phyloP scores from a whole-genome alignment of 192 early-diverging fungal genomes.

The Paraglomus brasilianum region DNA sequence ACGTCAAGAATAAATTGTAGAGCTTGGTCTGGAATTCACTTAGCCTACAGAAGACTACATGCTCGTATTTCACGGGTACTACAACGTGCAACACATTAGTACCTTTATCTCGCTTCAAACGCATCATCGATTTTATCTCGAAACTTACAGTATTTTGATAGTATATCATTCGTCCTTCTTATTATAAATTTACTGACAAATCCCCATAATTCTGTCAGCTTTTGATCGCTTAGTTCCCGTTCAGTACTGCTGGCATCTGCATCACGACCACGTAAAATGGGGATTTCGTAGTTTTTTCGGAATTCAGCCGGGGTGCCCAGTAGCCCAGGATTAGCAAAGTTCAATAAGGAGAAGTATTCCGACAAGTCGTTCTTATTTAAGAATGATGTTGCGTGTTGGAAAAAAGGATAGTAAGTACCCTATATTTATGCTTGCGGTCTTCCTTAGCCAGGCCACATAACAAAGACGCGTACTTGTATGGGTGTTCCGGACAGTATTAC shows the following conservation, averaged over 20 bases:
- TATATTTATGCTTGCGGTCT: too few species aligned
- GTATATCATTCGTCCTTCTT: conserved; percentile 91
- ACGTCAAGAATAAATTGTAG: conserved; percentile 77
- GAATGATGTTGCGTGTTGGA: not conserved
- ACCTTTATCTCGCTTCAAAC: not conserved
- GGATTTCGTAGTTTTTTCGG: conserved; percentile 88
- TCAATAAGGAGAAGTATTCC: conserved; percentile 94
- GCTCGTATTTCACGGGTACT: conserved; percentile 97
- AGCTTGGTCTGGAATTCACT: conserved; percentile 73
- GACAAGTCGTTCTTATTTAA: conserved; percentile 66
- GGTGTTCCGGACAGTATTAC: conserved; percentile 98
- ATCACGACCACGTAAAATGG: conserved; percentile 92
- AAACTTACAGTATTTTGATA: conserved; percentile 91
- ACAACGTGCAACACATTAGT: not conserved
- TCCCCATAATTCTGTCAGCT: conserved; percentile 77
- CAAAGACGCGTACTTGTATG: conserved; percentile 55
- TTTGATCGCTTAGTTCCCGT: conserved; percentile 74
- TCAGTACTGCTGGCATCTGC: conserved; percentile 83
- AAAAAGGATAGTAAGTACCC: too few species aligned
- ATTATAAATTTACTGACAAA: conserved; percentile 97
- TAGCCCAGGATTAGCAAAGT: conserved; percentile 92
- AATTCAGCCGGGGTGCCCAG: conserved; percentile 89
- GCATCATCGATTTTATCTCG: not conserved
- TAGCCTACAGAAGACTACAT: conserved; percentile 95
- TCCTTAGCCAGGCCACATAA: too few species aligned